Conservation (phyloP, 768 basidiomycete genomes). For the Amanita subjunquillea region DNA sequence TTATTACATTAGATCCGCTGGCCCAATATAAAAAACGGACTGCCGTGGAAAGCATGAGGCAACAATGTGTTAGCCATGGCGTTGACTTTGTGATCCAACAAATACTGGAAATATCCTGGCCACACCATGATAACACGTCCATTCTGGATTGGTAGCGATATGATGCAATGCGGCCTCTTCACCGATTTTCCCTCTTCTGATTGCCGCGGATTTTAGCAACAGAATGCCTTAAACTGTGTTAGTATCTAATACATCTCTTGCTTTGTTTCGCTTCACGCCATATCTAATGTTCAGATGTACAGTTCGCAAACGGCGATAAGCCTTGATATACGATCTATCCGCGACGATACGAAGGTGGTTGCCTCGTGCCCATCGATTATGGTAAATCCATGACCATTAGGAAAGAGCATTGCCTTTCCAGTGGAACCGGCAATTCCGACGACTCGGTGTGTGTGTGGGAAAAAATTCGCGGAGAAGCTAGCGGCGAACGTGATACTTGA, state of each 20-base stretch:
- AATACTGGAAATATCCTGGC: not conserved
- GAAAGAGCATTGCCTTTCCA: not conserved
- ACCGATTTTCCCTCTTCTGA: not conserved
- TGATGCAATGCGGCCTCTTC: not conserved
- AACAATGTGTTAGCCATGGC: not conserved
- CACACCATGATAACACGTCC: not conserved
- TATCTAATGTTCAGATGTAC: not conserved
- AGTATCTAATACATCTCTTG: not conserved
- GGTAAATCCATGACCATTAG: not conserved
- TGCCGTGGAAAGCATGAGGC: not conserved
- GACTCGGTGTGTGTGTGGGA: not conserved
- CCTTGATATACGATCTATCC: not conserved
- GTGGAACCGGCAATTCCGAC: not conserved
- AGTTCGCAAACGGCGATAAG: not conserved
- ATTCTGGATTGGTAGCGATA: constrained; percentile 3
- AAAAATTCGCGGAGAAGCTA: not conserved
- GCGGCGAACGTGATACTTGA: not conserved
- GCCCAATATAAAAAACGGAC: not conserved
- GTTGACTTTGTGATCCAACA: not conserved
- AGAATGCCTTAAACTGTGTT: not conserved
- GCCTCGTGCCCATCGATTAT: not conserved
- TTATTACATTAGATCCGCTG: not conserved
- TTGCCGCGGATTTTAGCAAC: not conserved
- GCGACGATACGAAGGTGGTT: not conserved
- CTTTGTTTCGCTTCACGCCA: not conserved